Base-by-base conservation (phyloP, 2,329 filamentous ascomycete species). In the Botryotinia narcissicola region DNA sequence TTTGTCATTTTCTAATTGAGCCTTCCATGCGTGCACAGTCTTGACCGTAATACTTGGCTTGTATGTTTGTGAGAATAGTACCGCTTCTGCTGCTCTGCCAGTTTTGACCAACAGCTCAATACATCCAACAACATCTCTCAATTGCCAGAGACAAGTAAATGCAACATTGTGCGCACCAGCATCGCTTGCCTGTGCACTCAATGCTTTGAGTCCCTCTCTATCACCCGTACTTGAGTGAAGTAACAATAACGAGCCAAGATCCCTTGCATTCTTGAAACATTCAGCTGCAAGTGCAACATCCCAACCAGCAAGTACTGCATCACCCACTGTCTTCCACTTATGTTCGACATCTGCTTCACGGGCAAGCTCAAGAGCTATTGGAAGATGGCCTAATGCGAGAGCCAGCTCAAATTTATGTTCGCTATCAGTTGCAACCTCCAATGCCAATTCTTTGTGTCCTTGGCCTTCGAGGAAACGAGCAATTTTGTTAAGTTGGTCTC, bases 401-500 rank as follows among this genome's bases (percentile, higher is more conserved):
- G 96, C 92, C 35, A 99, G 88, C 75, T 99, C 96, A 79, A 99
- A 98, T 81, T 97, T 96, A 84, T 99, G 96, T 84, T 99, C 96
- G 0, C 93, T 87, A 79, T 99, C 96, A 0, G 95, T 97, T 16
- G 96, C 95, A 25, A 99, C 94, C 78, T 98, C 93, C 25, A 99
- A 88, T 0, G 96, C 96, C 77, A 98, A 88, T 79, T 98, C 95
- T 84, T 98, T 98, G 84, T 97, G 94, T 59, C 95, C 95, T 83
- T 99, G 96, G 3, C 96, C 96, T 83, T 98, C 96, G 71, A 99
- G 87, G 87, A 99, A 99, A 35, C 96, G 91, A 5, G 96, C 96
- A 78, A 99, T 97, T 86, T 98, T 98, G 87, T 97, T 98, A 83
- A 97, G 92, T 82, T 99, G 94, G 76, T 97, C 93, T n/a, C 90